Conservation (phyloP, 768 basidiomycete genomes). For the Russula ochroleuca region DNA sequence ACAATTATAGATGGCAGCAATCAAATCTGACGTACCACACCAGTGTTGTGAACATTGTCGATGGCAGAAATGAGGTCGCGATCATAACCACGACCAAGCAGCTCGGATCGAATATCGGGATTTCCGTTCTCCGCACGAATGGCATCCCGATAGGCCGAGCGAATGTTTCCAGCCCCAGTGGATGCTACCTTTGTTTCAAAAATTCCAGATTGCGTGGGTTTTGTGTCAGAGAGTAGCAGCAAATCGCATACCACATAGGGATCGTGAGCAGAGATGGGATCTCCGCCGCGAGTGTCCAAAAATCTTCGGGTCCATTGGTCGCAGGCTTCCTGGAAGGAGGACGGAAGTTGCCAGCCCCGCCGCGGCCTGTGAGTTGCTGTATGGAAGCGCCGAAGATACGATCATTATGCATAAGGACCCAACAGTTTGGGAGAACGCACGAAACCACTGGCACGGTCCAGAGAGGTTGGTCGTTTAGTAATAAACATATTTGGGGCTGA, state of each 20-base stretch:
- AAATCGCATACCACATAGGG: slow-evolving; percentile 37
- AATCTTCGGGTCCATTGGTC: slow-evolving; percentile 48
- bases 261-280: slow-evolving; percentile 39
- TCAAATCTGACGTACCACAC: slow-evolving; percentile 3
- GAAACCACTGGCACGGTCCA: background rate
- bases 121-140: slow-evolving; percentile 1
- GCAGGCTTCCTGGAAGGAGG: slow-evolving; percentile 35
- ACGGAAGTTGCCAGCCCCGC: slow-evolving; percentile 68
- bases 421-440: background rate
- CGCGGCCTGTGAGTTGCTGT: slow-evolving; percentile 59
- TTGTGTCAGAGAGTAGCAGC: no score
- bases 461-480: slow-evolving; percentile 16
- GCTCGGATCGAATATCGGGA: slow-evolving; percentile 10
- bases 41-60: background rate
- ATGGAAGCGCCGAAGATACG: background rate
- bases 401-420: background rate
- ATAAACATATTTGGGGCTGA: no score
- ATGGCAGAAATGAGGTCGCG: slow-evolving; percentile 31
- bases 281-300: slow-evolving; percentile 60
- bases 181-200: slow-evolving; percentile 42
- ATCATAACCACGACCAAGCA: slow-evolving; percentile 29
- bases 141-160: slow-evolving; percentile 78
- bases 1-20: background rate
- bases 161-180: slow-evolving; percentile 80
- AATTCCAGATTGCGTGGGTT: no score